Evolutionary conservation across 805 yeast genomes (phyloP).

Genomic region (Schwanniomyces sp.): DNA sequence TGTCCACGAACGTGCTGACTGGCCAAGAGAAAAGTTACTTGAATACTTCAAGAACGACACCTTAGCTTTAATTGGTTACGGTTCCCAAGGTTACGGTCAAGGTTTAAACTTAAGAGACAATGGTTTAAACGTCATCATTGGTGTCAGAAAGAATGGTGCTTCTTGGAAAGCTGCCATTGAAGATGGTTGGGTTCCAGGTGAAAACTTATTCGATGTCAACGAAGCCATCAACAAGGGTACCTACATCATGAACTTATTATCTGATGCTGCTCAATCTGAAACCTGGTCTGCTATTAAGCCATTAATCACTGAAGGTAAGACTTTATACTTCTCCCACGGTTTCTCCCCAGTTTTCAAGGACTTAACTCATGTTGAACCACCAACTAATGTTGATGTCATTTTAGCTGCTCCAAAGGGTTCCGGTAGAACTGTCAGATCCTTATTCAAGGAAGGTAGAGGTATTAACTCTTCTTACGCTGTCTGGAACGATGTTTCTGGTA

Average conservation of each 20-base stretch:
- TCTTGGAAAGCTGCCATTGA: slow-evolving; percentile 99
- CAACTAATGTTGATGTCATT: slow-evolving; percentile 92
- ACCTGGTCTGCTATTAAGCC: slow-evolving; percentile 91
- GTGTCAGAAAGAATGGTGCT: slow-evolving; percentile 98
- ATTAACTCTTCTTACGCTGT: slow-evolving; percentile 99
- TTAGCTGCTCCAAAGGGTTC: slow-evolving; percentile 99
- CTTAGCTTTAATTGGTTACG: slow-evolving; percentile 96
- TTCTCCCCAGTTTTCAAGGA: slow-evolving; percentile 99
- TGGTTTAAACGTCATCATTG: slow-evolving; percentile 95
- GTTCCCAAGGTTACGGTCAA: slow-evolving; percentile 99
- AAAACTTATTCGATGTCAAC: slow-evolving; percentile 90
- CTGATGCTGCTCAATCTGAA: slow-evolving; percentile 99
- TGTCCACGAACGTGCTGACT: slow-evolving; percentile 98
- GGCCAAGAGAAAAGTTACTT: slow-evolving; percentile 96
- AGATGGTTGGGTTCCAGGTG: slow-evolving; percentile 99
- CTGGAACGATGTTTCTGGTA: slow-evolving; percentile 98
- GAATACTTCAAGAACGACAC: slow-evolving; percentile 98
- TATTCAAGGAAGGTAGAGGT: slow-evolving; percentile 99
- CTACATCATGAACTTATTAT: slow-evolving; percentile 93
- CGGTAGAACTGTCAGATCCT: slow-evolving; percentile 98
- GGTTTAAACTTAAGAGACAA: slow-evolving; percentile 99
- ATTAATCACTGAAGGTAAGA: slow-evolving; percentile 92
- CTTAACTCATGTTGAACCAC: slow-evolving; percentile 94
- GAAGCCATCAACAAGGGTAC: slow-evolving; percentile 95
- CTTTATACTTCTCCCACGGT: slow-evolving; percentile 98